Evolutionary conservation across 352 stramenopile genomes (phyloP), one percentile per base, ranked within the genome.

Genomic region (Pythium chondricola): DNA sequence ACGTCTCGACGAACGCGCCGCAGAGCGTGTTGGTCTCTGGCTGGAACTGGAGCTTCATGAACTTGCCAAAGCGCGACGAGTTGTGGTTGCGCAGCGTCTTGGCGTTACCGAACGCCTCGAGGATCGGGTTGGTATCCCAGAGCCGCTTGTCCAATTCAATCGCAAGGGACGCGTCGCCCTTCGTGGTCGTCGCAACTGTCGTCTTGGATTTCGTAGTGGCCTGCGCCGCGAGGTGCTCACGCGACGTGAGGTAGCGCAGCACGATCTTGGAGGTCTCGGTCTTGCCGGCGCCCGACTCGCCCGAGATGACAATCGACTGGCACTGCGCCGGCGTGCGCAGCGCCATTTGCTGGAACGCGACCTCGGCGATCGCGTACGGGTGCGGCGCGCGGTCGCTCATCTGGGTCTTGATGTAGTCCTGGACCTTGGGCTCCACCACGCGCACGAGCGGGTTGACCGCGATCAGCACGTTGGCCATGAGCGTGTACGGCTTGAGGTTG

Each of bases 191-290:
- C 9, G 54, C 25, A 3, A 31, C 32, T 20, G 47, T 49, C 36
- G 27, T 48, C 26, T 41, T 60, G 22, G n/a, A 39, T 22, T 56
- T 74, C 11, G 58, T 63, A 14, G 71, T 68, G 30, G 73, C 59
- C 42, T 54, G 16, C 13, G 55, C 38, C 5, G 74, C 62, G 46
- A 92, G 47, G 55, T 91, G 75, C 50, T 91, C 81, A 22, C 79
- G 67, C 18, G 79, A 90, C 43, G 81, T 90, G 30, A 95, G 56
- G 70, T 95, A 93, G 1, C 81, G 69, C 55, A 96, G 59, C 43
- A 95, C 82, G 35, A 93, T 92, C 76, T 95, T 95, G 35, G 75
- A 90, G 44, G 82, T 93, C 56, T 95, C 83, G 6, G 83, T 95
- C 65, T 95, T 95, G 9, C 84, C 84, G 14, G 85, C 84, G 42